phyloP scores from a whole-genome alignment of 163 green algal genomes.

The Volvox carteri region DNA sequence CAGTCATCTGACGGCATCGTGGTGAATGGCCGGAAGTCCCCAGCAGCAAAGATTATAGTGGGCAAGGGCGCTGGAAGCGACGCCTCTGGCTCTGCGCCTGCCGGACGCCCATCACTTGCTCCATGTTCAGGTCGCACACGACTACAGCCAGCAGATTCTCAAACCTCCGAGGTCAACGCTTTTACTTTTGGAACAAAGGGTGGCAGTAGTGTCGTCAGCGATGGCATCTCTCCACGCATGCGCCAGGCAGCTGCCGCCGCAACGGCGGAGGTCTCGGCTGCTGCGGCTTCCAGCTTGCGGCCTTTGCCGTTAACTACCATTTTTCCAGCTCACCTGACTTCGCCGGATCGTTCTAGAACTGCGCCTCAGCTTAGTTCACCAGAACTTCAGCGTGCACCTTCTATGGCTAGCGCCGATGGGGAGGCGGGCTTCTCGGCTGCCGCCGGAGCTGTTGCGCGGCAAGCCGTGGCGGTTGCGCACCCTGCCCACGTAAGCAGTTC shows the following conservation, averaged over 20 bases:
- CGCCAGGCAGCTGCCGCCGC: slow-evolving; percentile 9
- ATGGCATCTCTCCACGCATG: slow-evolving; percentile 38
- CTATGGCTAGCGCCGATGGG: neutral
- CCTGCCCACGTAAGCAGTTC: neutral
- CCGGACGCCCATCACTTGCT: neutral
- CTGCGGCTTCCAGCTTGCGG: slow-evolving; percentile 28
- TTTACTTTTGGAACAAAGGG: slow-evolving; percentile 10
- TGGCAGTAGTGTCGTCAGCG: neutral
- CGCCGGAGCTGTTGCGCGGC: neutral
- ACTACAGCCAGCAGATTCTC: neutral
- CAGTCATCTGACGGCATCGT: neutral
- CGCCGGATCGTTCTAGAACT: neutral
- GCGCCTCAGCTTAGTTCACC: neutral
- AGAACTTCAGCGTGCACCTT: neutral
- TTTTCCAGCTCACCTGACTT: neutral
- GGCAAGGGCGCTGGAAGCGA: neutral
- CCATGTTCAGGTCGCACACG: neutral
- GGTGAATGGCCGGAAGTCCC: neutral
- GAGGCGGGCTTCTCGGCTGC: neutral
- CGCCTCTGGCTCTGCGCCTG: neutral
- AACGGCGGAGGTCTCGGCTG: slow-evolving; percentile 11
- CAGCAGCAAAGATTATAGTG: neutral
- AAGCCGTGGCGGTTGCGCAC: neutral
- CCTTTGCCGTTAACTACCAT: slow-evolving; percentile 17
- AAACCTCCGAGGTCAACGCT: neutral